phyloP scores from a whole-genome alignment of 768 basidiomycete genomes.

The Lentinula boryana region DNA sequence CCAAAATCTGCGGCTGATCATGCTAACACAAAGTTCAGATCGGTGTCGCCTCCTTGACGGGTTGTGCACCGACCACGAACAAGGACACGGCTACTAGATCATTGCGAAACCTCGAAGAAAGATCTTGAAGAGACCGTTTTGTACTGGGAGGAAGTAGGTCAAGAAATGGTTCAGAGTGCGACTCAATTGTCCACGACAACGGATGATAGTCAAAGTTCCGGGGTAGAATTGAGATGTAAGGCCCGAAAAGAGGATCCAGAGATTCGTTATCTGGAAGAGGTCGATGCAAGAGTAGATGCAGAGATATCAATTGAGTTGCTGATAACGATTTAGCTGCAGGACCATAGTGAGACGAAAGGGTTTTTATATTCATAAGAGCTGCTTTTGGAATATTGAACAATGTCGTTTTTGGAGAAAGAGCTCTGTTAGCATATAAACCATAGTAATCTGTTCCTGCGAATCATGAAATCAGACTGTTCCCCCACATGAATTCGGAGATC shows the following conservation, averaged over 20 bases:
- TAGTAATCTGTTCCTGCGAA: constrained; percentile 39
- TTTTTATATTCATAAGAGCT: constrained; percentile 68
- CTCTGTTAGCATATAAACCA: constrained; percentile 53
- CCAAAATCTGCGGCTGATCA: background rate
- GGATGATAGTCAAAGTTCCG: constrained; percentile 72
- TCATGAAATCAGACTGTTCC: background rate
- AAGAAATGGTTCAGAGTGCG: constrained; percentile 26
- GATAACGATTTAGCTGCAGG: constrained; percentile 27
- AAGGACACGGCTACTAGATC: constrained; percentile 52
- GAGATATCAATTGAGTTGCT: constrained; percentile 70
- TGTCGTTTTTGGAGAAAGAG: constrained; percentile 40
- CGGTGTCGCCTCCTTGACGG: background rate
- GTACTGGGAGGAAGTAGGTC: constrained; percentile 44
- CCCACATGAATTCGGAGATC: background rate
- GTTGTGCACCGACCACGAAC: constrained; percentile 44
- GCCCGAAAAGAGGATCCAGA: constrained; percentile 53
- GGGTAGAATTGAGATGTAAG: constrained; percentile 80
- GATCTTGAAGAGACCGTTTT: constrained; percentile 28
- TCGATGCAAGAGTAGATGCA: constrained; percentile 72
- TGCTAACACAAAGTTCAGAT: background rate
- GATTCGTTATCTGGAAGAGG: constrained; percentile 38
- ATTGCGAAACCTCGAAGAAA: constrained; percentile 41
- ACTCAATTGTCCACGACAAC: constrained; percentile 59
- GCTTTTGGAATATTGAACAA: constrained; percentile 68
- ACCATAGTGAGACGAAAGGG: constrained; percentile 59